Conservation (phyloP, 306 rosid species). For the Herpetospermum pedunculosum region DNA sequence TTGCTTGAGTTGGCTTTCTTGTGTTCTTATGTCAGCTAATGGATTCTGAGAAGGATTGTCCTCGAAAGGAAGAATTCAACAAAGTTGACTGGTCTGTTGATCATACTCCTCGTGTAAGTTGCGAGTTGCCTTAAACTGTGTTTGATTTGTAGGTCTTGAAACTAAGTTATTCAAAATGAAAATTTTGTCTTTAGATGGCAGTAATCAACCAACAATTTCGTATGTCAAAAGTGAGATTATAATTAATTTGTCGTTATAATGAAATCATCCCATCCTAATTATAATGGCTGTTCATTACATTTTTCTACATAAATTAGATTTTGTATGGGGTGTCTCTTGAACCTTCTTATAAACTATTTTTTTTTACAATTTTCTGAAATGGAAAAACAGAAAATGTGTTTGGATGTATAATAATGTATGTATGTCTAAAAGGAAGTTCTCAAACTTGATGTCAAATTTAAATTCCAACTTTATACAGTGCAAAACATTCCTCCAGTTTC, state of each 20-base stretch:
- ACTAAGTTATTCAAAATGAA: not conserved
- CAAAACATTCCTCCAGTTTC: not conserved
- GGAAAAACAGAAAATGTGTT: not conserved
- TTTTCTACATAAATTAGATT: not conserved
- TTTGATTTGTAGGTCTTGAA: not conserved
- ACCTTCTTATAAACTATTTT: not conserved
- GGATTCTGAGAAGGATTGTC: conserved; percentile 24
- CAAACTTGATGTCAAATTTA: not conserved
- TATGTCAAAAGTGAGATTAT: not conserved
- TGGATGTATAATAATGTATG: not conserved
- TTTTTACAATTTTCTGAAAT: not conserved
- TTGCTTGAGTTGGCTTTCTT: conserved; percentile 10
- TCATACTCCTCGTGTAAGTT: conserved; percentile 63
- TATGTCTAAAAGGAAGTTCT: not conserved
- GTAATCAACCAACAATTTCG: not conserved
- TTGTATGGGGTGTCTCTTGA: not conserved
- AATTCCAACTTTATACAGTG: not conserved
- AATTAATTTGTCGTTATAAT: not conserved
- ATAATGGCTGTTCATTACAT: not conserved
- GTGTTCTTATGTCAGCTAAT: conserved; percentile 38
- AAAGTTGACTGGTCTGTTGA: conserved; percentile 67
- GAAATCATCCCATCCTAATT: not conserved
- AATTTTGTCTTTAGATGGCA: not conserved
- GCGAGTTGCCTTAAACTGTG: not conserved
- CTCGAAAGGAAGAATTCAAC: conserved; percentile 71